Percentiles rank a stretch among this genome's conserved stretches.
Evolutionary conservation across 2,329 filamentous ascomycete species (phyloP).

Genomic region (Botrytis tulipae): DNA sequence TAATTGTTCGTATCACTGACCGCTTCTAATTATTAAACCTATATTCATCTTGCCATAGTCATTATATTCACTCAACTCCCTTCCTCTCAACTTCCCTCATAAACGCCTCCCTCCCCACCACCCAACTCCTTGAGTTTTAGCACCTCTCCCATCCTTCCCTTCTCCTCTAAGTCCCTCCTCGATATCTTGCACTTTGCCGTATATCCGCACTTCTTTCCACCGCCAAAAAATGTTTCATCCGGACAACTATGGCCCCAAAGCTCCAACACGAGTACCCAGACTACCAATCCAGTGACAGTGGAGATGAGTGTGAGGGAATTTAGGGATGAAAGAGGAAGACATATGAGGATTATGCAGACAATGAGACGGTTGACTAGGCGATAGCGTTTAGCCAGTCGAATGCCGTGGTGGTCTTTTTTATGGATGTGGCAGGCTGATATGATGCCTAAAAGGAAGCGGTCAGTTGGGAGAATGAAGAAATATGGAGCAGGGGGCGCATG

Average conservation of each 20-base stretch:
- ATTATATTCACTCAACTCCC: not conserved
- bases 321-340: constrained; percentile 52
- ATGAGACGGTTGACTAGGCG: constrained; percentile 51
- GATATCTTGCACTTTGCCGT: constrained; percentile 43
- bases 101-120: constrained; percentile 23
- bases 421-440: constrained; percentile 57
- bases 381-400: constrained; percentile 45
- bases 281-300: constrained; percentile 45
- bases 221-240: constrained; percentile 46
- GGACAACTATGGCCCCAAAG: constrained; percentile 49
- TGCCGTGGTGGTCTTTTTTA: constrained; percentile 48
- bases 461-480: not conserved
- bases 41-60: not conserved
- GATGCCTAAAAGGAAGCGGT: constrained; percentile 36
- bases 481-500: not conserved
- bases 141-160: constrained; percentile 25
- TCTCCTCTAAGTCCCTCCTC: constrained; percentile 42
- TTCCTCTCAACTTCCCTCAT: constrained; percentile 23
- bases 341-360: constrained; percentile 52
- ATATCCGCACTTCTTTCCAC: constrained; percentile 43
- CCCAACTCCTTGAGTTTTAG: constrained; percentile 2
- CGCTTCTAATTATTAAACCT: not conserved
- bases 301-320: constrained; percentile 48
- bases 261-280: constrained; percentile 50
- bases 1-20: not conserved